phyloP scores from a whole-genome alignment of 805 yeast species.

The Jamesozyma lodderae region DNA sequence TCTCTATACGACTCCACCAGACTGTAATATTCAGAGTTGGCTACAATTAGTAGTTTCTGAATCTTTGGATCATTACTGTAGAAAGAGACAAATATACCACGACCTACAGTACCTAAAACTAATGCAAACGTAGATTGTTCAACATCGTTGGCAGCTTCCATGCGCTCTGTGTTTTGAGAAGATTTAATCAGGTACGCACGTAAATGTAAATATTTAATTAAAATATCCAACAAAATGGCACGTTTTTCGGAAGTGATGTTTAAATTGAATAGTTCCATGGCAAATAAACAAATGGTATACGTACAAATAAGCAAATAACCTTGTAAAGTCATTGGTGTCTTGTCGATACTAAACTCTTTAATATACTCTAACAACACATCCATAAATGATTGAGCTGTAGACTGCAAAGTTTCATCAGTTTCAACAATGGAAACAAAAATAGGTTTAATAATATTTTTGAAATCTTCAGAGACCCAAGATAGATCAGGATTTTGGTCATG shows the following conservation, averaged over 20 bases:
- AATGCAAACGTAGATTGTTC: slow-evolving; percentile 28
- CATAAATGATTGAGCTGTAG: slow-evolving; percentile 32
- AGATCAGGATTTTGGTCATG: slow-evolving; percentile 11
- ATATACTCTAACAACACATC: slow-evolving; percentile 25
- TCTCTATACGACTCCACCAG: slow-evolving; percentile 24
- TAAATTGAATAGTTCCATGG: slow-evolving; percentile 29
- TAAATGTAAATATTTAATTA: slow-evolving; percentile 34
- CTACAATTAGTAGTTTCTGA: slow-evolving; percentile 39
- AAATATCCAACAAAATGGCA: slow-evolving; percentile 33
- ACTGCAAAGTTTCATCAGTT: slow-evolving; percentile 29
- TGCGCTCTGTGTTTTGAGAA: slow-evolving; percentile 20
- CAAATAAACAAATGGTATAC: slow-evolving; percentile 31
- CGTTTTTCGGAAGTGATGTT: slow-evolving; percentile 25
- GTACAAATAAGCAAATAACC: slow-evolving; percentile 30
- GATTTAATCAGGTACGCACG: slow-evolving; percentile 26
- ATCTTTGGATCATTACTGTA: slow-evolving; percentile 44
- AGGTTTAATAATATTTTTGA: slow-evolving; percentile 29
- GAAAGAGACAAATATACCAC: slow-evolving; percentile 42
- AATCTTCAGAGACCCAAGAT: slow-evolving; percentile 19
- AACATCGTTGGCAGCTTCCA: slow-evolving; percentile 15
- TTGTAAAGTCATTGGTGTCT: slow-evolving; percentile 26
- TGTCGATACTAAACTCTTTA: slow-evolving; percentile 18
- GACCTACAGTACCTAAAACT: slow-evolving; percentile 38
- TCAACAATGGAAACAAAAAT: slow-evolving; percentile 34
- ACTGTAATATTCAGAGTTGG: slow-evolving; percentile 25